Evolutionary conservation across 192 early-diverging fungal genomes (phyloP).

Genomic region (Podila minutissima): DNA sequence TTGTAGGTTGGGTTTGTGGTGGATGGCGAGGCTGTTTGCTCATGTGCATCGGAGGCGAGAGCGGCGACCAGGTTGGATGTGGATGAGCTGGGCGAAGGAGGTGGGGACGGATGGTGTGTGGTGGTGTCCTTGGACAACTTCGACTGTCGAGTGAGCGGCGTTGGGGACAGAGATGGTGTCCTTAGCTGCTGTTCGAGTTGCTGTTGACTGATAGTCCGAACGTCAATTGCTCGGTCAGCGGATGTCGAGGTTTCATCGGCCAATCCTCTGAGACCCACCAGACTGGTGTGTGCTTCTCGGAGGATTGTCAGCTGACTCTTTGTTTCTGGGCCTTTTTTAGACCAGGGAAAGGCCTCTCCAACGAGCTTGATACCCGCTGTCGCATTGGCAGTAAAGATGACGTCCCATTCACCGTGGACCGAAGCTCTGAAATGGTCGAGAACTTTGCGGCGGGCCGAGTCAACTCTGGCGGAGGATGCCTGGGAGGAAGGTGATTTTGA

Average conservation of each 20-base stretch:
- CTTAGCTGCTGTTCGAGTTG: constrained; percentile 24
- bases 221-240: constrained; percentile 18
- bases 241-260: constrained; percentile 48
- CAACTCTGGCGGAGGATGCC: constrained; percentile 59
- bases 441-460: constrained; percentile 62
- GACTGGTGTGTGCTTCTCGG: constrained; percentile 77
- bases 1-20: constrained; percentile 30
- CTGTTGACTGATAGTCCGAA: constrained; percentile 19
- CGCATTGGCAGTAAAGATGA: constrained; percentile 83
- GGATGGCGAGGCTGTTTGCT: neutral
- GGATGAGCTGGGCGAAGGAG: constrained; percentile 21
- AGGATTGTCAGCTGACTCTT: constrained; percentile 65
- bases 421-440: constrained; percentile 67
- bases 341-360: constrained; percentile 76
- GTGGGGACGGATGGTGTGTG: constrained; percentile 35
- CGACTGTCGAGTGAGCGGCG: neutral
- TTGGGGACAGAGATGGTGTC: neutral
- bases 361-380: constrained; percentile 80
- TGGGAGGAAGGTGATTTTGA: constrained; percentile 65
- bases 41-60: neutral
- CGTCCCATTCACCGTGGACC: constrained; percentile 64
- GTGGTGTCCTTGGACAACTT: neutral
- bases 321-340: constrained; percentile 1
- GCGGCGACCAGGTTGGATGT: neutral
- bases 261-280: constrained; percentile 76